Base-by-base conservation (phyloP, 2,329 filamentous ascomycete genomes). In the Scortechinia acanthostroma region DNA sequence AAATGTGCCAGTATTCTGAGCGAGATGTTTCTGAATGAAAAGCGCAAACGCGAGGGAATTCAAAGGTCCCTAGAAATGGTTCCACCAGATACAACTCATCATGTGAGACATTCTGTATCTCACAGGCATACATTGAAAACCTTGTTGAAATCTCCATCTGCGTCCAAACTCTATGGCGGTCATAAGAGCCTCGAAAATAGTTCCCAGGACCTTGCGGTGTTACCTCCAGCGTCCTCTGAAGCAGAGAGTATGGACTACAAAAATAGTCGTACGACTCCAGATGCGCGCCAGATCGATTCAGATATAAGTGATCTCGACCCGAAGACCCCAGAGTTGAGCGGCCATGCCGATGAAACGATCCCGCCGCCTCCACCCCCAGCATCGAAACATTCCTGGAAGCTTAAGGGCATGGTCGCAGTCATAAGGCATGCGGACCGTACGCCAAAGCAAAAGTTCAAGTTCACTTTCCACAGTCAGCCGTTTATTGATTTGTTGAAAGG, bases 381-480 rank as follows among this genome's bases (percentile, higher is more conserved):
- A 1, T 86, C 86, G 0, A 96, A 96, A 56, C 90, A 95, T 57
- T 89, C 93, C 10, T 98, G 93, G 93, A 97, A 95, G 62, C 71
- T 98, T 44, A 98, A 98, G 66, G 93, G 93, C 13, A 91, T 98
- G 66, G 91, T 98, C 1, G 91, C 91, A 2, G 93, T 98, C 15
- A 90, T 98, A 52, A 82, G 93, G 21, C 93, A 98, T 63, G 94
- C 94, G 2, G 93, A 98, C 66, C 85, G 93, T 46, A 98, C 93
- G 1, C 93, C 93, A 2, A 98, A 98, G 66, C 93, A 98, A 57
- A 98, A 98, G 61, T 96, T 96, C 73, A 98, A 98, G 61, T 98
- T 97, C 57, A 98, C 93, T 0, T 97, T 98, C 55, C 93, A 98
- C 58, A 95, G 90, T 0, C 88, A 91, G 50, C 93, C 93, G 0